A percentile compares a stretch with the other conserved stretches of the same genome.
Conservation (phyloP, 345 rosid genomes). For the Diplotaxis tenuifolia region DNA sequence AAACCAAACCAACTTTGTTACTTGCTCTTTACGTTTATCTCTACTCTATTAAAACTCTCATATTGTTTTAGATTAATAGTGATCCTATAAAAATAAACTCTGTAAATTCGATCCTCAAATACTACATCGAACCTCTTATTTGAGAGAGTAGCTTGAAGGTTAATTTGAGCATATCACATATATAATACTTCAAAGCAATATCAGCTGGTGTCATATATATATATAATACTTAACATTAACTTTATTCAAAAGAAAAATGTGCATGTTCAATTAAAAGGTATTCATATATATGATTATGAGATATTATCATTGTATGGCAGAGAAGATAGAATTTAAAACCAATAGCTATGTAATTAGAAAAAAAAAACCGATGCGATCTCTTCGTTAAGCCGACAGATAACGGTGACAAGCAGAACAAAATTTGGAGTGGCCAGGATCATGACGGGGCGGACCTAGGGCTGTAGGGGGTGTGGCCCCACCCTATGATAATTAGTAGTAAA, state of each 20-base stretch:
- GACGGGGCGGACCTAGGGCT: too few species aligned
- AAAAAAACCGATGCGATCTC: background rate
- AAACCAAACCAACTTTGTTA: too few species aligned
- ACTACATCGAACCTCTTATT: too few species aligned
- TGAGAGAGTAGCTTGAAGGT: too few species aligned
- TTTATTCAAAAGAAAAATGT: background rate
- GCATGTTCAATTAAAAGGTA: background rate
- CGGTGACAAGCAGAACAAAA: conserved; percentile 3
- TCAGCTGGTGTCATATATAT: background rate
- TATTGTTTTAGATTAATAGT: too few species aligned
- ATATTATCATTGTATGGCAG: background rate
- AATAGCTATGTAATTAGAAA: background rate
- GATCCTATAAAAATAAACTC: too few species aligned
- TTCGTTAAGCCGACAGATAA: background rate
- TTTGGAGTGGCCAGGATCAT: background rate
- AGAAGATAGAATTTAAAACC: background rate
- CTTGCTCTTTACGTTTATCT: too few species aligned
- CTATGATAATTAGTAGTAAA: too few species aligned
- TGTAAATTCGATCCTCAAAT: too few species aligned
- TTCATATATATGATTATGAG: background rate
- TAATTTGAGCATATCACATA: too few species aligned
- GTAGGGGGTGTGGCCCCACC: too few species aligned
- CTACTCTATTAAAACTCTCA: too few species aligned
- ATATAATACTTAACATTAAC: background rate
- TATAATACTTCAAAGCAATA: background rate